Conservation (phyloP, 345 rosid species). For the Melastoma malabathricum region DNA sequence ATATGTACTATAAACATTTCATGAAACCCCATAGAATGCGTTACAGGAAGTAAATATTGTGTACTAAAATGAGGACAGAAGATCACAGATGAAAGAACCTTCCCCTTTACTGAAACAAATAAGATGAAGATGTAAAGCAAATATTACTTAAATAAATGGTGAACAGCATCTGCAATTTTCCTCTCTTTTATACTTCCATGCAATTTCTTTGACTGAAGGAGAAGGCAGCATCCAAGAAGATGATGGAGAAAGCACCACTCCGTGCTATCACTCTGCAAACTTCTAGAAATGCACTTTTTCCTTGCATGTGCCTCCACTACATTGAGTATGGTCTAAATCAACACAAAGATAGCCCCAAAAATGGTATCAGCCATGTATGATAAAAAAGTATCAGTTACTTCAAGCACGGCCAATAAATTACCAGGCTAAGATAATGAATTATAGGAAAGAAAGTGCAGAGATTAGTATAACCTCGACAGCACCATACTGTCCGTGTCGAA, state of each 20-base stretch:
- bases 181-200: constrained; percentile 48
- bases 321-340: constrained; percentile 39
- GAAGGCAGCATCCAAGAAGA: constrained; percentile 83
- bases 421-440: background rate
- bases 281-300: constrained; percentile 54
- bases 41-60: no score
- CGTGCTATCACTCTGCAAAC: constrained; percentile 54
- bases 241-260: constrained; percentile 87
- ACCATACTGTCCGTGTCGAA: constrained; percentile 66
- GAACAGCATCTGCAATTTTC: constrained; percentile 69
- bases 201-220: constrained; percentile 59
- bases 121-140: background rate
- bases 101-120: background rate
- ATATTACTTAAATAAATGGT: constrained; percentile 74
- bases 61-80: background rate
- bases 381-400: no score
- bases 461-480: constrained; percentile 66
- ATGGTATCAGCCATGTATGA: background rate
- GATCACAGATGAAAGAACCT: background rate
- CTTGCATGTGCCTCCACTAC: constrained; percentile 54
- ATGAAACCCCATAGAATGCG: no score
- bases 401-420: background rate
- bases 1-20: no score
- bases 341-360: background rate
- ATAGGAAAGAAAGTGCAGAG: background rate